phyloP scores from a whole-genome alignment of 176 grass and related monocot genomes.

The Olyra latifolia region DNA sequence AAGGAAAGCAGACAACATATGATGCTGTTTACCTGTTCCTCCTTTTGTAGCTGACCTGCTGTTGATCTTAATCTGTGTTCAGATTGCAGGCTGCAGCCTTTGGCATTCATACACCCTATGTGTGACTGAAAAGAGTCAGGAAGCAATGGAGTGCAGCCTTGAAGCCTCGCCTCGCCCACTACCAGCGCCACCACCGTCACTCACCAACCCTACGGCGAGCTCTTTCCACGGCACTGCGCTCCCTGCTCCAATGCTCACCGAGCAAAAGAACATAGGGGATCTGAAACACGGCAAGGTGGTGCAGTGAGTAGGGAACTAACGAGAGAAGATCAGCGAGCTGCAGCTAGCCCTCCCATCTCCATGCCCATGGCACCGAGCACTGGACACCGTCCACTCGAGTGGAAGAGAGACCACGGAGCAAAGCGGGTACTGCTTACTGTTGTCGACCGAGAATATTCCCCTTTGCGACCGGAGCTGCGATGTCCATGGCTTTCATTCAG shows the following conservation, averaged over 20 bases:
- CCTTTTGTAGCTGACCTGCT: slow-evolving; percentile 30
- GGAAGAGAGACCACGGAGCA: slow-evolving; percentile 18
- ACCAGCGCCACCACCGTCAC: slow-evolving; percentile 40
- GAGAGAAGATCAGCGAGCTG: slow-evolving; percentile 1
- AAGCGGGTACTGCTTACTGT: slow-evolving; percentile 41
- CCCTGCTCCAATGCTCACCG: slow-evolving; percentile 13
- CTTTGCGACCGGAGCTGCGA: slow-evolving; percentile 12
- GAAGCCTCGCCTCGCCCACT: slow-evolving; percentile 41
- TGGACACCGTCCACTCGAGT: slow-evolving; percentile 35
- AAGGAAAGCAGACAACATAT: slow-evolving; percentile 17
- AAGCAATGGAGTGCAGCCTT: slow-evolving; percentile 45
- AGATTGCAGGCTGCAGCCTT: slow-evolving; percentile 40
- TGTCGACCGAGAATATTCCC: slow-evolving; percentile 53
- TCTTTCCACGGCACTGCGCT: slow-evolving; percentile 34
- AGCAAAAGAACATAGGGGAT: background rate
- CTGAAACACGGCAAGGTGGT: slow-evolving; percentile 33
- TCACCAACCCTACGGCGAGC: slow-evolving; percentile 47
- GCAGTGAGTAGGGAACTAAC: slow-evolving; percentile 35
- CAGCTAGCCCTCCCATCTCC: slow-evolving; percentile 12
- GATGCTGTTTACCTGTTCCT: slow-evolving; percentile 30
- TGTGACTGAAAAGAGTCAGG: slow-evolving; percentile 26
- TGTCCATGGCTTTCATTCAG: slow-evolving; percentile 33
- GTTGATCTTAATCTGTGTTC: slow-evolving; percentile 43
- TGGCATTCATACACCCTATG: slow-evolving; percentile 17
- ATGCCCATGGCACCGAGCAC: slow-evolving; percentile 16